phyloP scores from a whole-genome alignment of 2,329 filamentous ascomycete genomes.

The Aspergillus clavatus region DNA sequence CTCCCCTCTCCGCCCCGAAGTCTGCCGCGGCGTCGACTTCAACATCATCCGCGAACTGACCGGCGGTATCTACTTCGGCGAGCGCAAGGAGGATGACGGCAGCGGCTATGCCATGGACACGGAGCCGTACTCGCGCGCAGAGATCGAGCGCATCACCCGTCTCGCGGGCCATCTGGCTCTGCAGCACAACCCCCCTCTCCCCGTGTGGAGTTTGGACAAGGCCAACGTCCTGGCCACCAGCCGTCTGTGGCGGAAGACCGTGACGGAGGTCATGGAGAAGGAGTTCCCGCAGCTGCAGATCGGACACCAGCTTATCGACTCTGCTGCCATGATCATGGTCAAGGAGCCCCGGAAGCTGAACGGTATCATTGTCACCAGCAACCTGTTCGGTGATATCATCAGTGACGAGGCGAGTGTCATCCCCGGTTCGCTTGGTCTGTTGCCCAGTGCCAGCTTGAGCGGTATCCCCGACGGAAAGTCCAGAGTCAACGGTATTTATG shows the following conservation, averaged over 20 bases:
- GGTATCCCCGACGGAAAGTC: slow-evolving; percentile 80
- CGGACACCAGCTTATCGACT: slow-evolving; percentile 88
- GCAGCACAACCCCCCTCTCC: slow-evolving; percentile 67
- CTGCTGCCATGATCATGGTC: slow-evolving; percentile 95
- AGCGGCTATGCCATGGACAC: slow-evolving; percentile 76
- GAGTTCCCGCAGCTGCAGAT: slow-evolving; percentile 86
- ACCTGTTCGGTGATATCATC: slow-evolving; percentile 94
- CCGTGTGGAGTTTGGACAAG: slow-evolving; percentile 88
- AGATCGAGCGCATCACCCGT: slow-evolving; percentile 83
- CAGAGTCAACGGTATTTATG: slow-evolving; percentile 89
- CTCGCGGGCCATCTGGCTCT: slow-evolving; percentile 77
- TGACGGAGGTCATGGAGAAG: slow-evolving; percentile 75
- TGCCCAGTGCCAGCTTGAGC: slow-evolving; percentile 82
- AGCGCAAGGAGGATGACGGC: slow-evolving; percentile 69
- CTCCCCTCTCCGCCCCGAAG: slow-evolving; percentile 79
- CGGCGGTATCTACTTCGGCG: slow-evolving; percentile 92
- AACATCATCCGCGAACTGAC: slow-evolving; percentile 90
- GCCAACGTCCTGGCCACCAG: slow-evolving; percentile 92
- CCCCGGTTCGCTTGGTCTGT: slow-evolving; percentile 78
- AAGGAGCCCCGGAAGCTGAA: slow-evolving; percentile 87
- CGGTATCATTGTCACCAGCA: slow-evolving; percentile 86
- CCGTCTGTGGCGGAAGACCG: slow-evolving; percentile 81
- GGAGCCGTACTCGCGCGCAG: slow-evolving; percentile 75
- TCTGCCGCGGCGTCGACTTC: slow-evolving; percentile 86
- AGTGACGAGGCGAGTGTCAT: slow-evolving; percentile 93